phyloP scores from a whole-genome alignment of 805 yeast genomes.

The Saturnispora zaruensis region DNA sequence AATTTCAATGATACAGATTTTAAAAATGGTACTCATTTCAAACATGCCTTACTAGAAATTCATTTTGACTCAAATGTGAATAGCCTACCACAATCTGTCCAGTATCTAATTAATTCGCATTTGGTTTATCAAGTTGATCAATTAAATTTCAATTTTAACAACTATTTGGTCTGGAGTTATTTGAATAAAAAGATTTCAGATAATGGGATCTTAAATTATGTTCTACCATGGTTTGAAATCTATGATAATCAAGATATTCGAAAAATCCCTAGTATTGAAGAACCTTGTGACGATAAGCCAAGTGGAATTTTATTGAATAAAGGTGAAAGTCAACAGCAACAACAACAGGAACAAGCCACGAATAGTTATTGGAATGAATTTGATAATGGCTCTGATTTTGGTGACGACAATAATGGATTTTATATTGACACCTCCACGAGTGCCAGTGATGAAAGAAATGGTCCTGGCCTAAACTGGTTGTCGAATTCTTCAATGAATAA shows the following conservation, averaged over 20 bases:
- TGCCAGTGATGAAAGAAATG: neutral
- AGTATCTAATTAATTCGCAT: slow-evolving; percentile 37
- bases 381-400: slow-evolving; percentile 52
- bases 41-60: slow-evolving; percentile 42
- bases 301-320: slow-evolving; percentile 28
- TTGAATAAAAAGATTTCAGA: slow-evolving; percentile 16
- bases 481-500: slow-evolving; percentile 7
- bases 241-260: slow-evolving; percentile 33
- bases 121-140: slow-evolving; percentile 39
- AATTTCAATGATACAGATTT: slow-evolving; percentile 9
- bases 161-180: slow-evolving; percentile 24
- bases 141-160: slow-evolving; percentile 26
- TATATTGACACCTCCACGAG: slow-evolving; percentile 28
- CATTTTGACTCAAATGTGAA: slow-evolving; percentile 33
- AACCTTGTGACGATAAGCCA: neutral
- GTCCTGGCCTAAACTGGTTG: slow-evolving; percentile 11
- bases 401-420: slow-evolving; percentile 30
- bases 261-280: slow-evolving; percentile 26
- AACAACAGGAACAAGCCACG: slow-evolving; percentile 4
- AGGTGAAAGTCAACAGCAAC: slow-evolving; percentile 16
- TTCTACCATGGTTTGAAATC: slow-evolving; percentile 29
- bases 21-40: slow-evolving; percentile 27
- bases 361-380: slow-evolving; percentile 59
- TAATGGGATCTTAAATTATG: slow-evolving; percentile 19
- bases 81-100: slow-evolving; percentile 30